Base-by-base conservation (phyloP, 352 stramenopile species). In the Hyphochytrium catenoides region DNA sequence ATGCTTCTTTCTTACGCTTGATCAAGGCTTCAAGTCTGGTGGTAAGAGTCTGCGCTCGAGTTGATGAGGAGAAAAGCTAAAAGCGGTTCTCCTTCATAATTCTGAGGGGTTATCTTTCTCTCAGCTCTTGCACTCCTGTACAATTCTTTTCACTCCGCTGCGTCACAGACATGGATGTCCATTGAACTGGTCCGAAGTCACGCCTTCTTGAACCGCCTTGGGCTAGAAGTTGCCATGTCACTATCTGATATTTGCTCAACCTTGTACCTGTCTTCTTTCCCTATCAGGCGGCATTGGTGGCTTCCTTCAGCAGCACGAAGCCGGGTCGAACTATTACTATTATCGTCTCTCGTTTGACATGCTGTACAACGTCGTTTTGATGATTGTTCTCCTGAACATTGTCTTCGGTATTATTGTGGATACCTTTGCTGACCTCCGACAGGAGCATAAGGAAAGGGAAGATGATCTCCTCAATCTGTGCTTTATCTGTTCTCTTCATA, bases 321-420 rank as follows among this genome's bases (percentile, higher is more conserved):
- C 31, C 2, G 39, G 22, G 22, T 36, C 47, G 16, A 52, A 67
- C 21, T 45, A 50, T 11, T 71, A 59, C 0, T 78, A 75, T 31
- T 48, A 38, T 12, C 59, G 62, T 2, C 44, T 78, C 16, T 45
- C 43, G 17, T 78, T 72, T 34, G 64, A 75, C 21, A 26, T 70
- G 12, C 35, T 63, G 8, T 78, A 66, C 55, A 73, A 78, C 49
- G 61, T 55, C 12, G 43, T 74, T 24, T 50, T 78, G 9, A 53
- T 75, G 22, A 58, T 75, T 15, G 50, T 75, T 35, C 53, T 78
- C n/a, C 44, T 74, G 38, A 78, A 78, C 32, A 49, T 75, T 21
- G 47, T 74, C 15, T 78, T 78, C 36, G 64, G 62, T 17, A 57
- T 78, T 14, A 78, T 78, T 41, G 73, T 78, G 35, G 64, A 78